Evolutionary conservation across 345 rosid species (phyloP), one percentile per base, ranked within the genome.

Genomic region (Salix koriyanagi): DNA sequence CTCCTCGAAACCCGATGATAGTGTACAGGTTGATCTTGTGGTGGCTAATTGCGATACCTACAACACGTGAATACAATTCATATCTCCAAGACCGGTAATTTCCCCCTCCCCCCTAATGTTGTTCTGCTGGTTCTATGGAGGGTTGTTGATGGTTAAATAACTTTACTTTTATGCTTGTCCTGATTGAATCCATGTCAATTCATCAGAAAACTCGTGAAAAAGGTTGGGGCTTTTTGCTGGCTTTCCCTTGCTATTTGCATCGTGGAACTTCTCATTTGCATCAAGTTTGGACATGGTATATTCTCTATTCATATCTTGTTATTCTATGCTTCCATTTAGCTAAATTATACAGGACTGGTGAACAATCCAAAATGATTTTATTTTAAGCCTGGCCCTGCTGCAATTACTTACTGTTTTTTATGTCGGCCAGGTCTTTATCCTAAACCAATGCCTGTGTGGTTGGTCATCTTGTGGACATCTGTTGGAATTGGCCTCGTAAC

Each of bases 141-240:
- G 12, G 32, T 54, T 26, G n/a, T 19, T 14, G 1, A 34, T 21
- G 34, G 26, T 46, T 77, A 16, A 72, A 69, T 50, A 61, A 28
- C 30, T 19, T 50, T 67, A 28, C 30, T 19, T 61, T 8, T 36
- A 32, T 69, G 25, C 66, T 30, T 25, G 30, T 44, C n/a, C 61
- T 67, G 56, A 74, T 56, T 68, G 72, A 74, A 67, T 71, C 65
- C 28, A 30, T 65, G 48, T 28, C 14, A 46, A 48, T 10, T n/a
- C 18, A 19, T 44, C 89, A 95, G 99, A 82, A 88, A 89, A 65
- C 88, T 89, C 42, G 97, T 84, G 76, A 93, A 96, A 79, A 96
- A 96, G 85, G 97, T 96, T 5, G 99, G 99, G 77, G 89, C 99
- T n/a, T 93, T 93, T 82, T 94, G 97, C 75, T 96, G 99, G 99